A percentile compares a stretch with the other conserved stretches of the same genome.
Conservation (phyloP, 805 yeast species). For the Kazachstania bromeliacearum region DNA sequence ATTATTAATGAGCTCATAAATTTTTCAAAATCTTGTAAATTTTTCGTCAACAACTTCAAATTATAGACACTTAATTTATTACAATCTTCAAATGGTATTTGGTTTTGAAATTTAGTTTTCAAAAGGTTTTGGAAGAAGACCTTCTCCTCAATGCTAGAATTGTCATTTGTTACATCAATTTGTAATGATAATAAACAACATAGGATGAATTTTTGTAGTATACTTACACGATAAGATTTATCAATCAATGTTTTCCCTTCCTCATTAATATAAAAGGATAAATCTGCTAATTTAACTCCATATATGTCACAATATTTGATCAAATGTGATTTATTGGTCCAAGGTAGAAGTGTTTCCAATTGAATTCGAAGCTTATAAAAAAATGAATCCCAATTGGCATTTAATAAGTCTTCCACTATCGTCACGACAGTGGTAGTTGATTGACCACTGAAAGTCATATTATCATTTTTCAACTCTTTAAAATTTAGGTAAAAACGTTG, state of each 20-base stretch:
- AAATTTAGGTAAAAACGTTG: slow-evolving; percentile 22
- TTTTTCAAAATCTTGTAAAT: background rate
- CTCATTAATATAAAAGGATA: slow-evolving; percentile 17
- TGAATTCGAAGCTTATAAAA: slow-evolving; percentile 22
- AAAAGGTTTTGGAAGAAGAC: too few relatives aligned
- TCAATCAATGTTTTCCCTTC: slow-evolving; percentile 20
- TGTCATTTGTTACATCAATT: slow-evolving; percentile 2
- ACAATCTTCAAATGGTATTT: too few relatives aligned
- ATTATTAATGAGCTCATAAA: background rate
- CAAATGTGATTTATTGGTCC: slow-evolving; percentile 29
- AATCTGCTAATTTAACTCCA: slow-evolving; percentile 27
- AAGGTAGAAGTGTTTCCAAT: slow-evolving; percentile 21
- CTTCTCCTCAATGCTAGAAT: too few relatives aligned
- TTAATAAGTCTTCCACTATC: slow-evolving; percentile 25
- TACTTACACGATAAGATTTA: slow-evolving; percentile 30
- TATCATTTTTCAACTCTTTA: slow-evolving; percentile 25
- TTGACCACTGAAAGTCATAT: background rate
- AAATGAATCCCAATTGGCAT: slow-evolving; percentile 24
- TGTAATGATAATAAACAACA: slow-evolving; percentile 34
- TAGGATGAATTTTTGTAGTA: slow-evolving; percentile 34
- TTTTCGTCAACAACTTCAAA: too few relatives aligned
- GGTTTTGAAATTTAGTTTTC: too few relatives aligned
- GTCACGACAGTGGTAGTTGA: background rate
- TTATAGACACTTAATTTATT: too few relatives aligned
- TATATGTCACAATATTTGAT: slow-evolving; percentile 38